Evolutionary conservation across 2,329 filamentous ascomycete genomes (phyloP).

Genomic region (Xylariaceae sp.): DNA sequence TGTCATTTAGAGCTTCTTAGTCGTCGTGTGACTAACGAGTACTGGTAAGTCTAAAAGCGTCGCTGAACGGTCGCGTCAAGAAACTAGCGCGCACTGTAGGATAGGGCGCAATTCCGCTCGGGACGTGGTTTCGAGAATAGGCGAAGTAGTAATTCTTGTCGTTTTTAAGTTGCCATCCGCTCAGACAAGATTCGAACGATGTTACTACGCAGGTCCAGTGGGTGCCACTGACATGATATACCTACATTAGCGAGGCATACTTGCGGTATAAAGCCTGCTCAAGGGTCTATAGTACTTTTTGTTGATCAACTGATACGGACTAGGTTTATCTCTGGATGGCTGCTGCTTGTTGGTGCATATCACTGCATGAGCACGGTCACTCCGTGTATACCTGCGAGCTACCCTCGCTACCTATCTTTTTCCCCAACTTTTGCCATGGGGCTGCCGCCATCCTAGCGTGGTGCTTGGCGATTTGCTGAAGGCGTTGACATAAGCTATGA

Average conservation of each 20-base stretch:
- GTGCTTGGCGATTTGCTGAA: constrained; percentile 2
- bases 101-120: not conserved
- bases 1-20: constrained; percentile 43
- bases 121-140: not conserved
- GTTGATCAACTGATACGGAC: constrained; percentile 10
- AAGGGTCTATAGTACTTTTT: constrained; percentile 3
- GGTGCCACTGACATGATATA: constrained; percentile 23
- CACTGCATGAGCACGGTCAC: constrained; percentile 2
- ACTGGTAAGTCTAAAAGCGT: not conserved
- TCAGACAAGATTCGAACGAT: not conserved
- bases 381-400: not conserved
- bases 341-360: not conserved
- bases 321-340: constrained; percentile 17
- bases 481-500: not conserved
- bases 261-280: constrained; percentile 2
- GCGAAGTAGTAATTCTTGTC: not conserved
- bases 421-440: constrained; percentile 11
- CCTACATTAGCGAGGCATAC: constrained; percentile 9
- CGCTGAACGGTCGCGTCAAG: not conserved
- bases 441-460: not conserved
- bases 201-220: constrained; percentile 6
- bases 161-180: not conserved
- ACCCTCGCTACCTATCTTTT: constrained; percentile 14
- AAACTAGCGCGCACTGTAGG: not conserved
- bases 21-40: not conserved